Evolutionary conservation across 1,139 yeast genomes (phyloP), one percentile per base, ranked within the genome.

Genomic region (Protomyces lactucae-debilis): DNA sequence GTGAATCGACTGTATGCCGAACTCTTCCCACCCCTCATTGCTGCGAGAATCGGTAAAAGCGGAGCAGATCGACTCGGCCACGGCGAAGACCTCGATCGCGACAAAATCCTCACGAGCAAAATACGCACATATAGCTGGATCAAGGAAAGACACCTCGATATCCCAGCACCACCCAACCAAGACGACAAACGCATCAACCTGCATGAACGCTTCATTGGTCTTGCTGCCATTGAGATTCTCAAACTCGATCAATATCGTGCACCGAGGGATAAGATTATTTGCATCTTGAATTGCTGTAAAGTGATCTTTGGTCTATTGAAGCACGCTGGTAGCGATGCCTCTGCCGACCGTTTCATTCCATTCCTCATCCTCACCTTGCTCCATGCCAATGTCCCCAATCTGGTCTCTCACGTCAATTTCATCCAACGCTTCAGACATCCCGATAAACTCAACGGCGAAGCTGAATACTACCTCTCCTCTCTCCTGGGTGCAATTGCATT

Each of bases 321-420:
- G 69, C 87, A 86, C 65, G 82, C 83, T 51, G 76, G 80, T 55
- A 76, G 82, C 46, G 87, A 85, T 65, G 95, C 89, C 71, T 92
- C 92, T 69, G 99, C 99, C 0, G 99, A 95, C 75, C 83, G 89
- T 36, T 95, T 95, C 74, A 81, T 95, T 35, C 99, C 99, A 0
- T 76, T 93, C 55, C 77, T 95, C 60, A 91, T 95, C 45, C 85
- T 86, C 69, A 87, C 93, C 6, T 82, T 92, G 1, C 76, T 93
- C 56, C 86, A 85, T 70, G 85, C 96, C 0, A 81, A 81, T 59
- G 82, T 87, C 0, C 78, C 78, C 43, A 77, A 85, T 70, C 76
- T 95, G 39, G 81, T 84, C 18, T 89, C 97, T 21, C 92, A 93
- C 72, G 76, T 92, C 68, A 85, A 83, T 68, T 95, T 90, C 73